These are phyloP conservation scores for Ophidiomyces ophidiicola DNA, from an alignment of 2,329 filamentous ascomycete genomes.

Conservation along the genomic window DNA sequence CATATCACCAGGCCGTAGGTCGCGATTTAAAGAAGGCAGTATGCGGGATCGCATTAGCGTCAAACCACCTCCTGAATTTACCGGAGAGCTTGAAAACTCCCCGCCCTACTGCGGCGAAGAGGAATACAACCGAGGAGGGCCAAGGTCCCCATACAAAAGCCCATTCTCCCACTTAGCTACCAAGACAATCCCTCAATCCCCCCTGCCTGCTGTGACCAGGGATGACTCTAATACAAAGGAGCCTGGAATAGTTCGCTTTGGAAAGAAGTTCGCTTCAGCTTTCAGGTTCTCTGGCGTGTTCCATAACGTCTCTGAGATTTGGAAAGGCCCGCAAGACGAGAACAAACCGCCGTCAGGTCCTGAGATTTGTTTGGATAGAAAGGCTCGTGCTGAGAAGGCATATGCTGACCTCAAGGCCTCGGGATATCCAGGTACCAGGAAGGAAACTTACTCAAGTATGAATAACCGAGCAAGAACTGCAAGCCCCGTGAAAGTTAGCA, in stretches of 20 bases:
- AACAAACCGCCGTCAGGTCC: slow-evolving; percentile 29
- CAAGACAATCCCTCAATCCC: background rate
- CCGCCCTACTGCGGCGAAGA: slow-evolving; percentile 8
- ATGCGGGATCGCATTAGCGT: slow-evolving; percentile 72
- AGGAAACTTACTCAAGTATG: background rate
- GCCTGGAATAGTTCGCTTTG: slow-evolving; percentile 44
- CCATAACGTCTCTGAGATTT: slow-evolving; percentile 32
- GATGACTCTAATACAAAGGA: slow-evolving; percentile 20
- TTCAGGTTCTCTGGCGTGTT: slow-evolving; percentile 44
- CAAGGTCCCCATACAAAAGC: background rate
- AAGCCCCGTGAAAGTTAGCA: slow-evolving; percentile 2
- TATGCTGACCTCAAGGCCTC: slow-evolving; percentile 44
- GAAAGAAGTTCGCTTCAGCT: slow-evolving; percentile 41
- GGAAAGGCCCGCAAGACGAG: slow-evolving; percentile 36
- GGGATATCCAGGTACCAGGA: slow-evolving; percentile 35
- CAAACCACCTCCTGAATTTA: slow-evolving; percentile 56
- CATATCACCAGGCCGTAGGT: slow-evolving; percentile 27
- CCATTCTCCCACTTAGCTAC: background rate
- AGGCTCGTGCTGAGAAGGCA: slow-evolving; percentile 27
- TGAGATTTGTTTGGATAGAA: slow-evolving; percentile 2
- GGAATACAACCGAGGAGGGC: background rate
- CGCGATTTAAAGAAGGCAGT: slow-evolving; percentile 61
- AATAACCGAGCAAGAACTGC: background rate
- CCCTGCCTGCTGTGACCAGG: background rate
- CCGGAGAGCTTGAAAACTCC: slow-evolving; percentile 32